Base-by-base conservation (phyloP, 2,329 filamentous ascomycete genomes). In the Microsporum audouinii region DNA sequence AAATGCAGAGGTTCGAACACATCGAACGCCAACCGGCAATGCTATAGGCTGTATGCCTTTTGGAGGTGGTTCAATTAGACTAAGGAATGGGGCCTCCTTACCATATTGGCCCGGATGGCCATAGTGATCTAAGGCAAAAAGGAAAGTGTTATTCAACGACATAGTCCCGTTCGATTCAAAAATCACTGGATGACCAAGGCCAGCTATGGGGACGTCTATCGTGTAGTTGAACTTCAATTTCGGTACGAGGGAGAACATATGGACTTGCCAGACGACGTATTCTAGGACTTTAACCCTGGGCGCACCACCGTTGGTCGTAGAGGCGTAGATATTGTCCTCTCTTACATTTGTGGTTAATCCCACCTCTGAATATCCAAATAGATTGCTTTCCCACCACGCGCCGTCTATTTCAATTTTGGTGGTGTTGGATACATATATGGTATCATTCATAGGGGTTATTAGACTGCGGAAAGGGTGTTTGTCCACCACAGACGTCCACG, bases 131-230 rank as follows among this genome's bases (percentile, higher is more conserved):
- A 17, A 53, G 2, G 5, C 27, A 53, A 27, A 27, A 33, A 60
- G 51, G 36, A 62, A 62, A n/a, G 57, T 53, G 7, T 43, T 31
- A 43, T 62, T 62, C 17, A 43, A 59, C 49, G 10, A 8, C 17
- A 23, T 41, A 27, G 31, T 59, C 36, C 12, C 45, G 6, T 39
- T 59, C 56, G 33, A 53, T 56, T 41, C 39, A 36, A 36, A 36
- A 5, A 59, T 60, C 17, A 29, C 33, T 8, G 59, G 59, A 12
- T 39, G n/a, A 8, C 59, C 59, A 17, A 45, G 14, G 14, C 39
- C 49, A 14, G 47, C 3, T n/a, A 61, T 58, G 27, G 41, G 8
- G 7, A 23, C 34, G 8, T 49, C n/a, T 23, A 61, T 31, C 3
- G 34, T 33, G 23, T 29, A 14, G 55, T 58, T 38, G 36, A 61